These are phyloP conservation scores for Cryptomeria japonica DNA, from an alignment of 75 land plant genomes.

Conservation along the genomic window DNA sequence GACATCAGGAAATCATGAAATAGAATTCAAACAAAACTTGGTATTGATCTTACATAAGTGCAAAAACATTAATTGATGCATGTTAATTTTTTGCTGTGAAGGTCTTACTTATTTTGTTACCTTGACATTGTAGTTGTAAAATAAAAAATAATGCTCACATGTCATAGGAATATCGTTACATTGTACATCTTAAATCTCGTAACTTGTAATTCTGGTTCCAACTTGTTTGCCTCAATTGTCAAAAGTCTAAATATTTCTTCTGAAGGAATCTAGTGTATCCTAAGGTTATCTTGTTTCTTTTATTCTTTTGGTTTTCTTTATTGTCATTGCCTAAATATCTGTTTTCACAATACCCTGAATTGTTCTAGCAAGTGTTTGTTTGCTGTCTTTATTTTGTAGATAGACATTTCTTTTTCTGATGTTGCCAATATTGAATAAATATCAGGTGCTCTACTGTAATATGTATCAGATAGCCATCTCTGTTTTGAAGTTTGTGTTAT, in stretches of 20 bases:
- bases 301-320: not conserved
- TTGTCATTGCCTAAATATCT: not conserved
- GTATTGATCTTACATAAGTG: not conserved
- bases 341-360: not conserved
- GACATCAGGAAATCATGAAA: constrained; percentile 84
- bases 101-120: not conserved
- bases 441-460: not conserved
- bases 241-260: not conserved
- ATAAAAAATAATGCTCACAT: not conserved
- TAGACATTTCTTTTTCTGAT: not conserved
- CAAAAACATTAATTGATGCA: not conserved
- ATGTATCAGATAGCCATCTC: not conserved
- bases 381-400: not conserved
- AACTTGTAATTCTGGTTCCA: not conserved
- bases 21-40: constrained; percentile 2
- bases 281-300: not conserved
- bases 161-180: not conserved
- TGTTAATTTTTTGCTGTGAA: not conserved
- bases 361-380: not conserved
- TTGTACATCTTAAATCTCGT: not conserved
- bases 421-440: not conserved
- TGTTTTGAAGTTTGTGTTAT: not conserved
- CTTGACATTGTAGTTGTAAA: not conserved
- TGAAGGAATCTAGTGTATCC: not conserved
- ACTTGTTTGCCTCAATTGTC: not conserved